Percentiles rank a stretch among this genome's conserved stretches.
Evolutionary conservation across 306 rosid species (phyloP).

Genomic region (Prunus davidiana): DNA sequence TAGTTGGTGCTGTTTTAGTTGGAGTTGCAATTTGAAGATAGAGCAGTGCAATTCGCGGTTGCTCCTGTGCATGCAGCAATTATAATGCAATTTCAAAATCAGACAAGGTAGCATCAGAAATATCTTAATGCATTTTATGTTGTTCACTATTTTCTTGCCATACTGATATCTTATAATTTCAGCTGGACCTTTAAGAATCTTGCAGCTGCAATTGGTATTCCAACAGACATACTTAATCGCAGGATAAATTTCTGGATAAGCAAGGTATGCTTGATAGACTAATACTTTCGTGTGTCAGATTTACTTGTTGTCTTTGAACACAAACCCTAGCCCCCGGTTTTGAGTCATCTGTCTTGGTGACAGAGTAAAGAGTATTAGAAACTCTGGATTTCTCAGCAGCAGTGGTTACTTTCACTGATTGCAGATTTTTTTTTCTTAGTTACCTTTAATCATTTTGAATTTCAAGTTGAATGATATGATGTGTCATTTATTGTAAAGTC

Average conservation of each 20-base stretch:
- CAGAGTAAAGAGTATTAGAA: background rate
- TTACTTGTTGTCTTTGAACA: background rate
- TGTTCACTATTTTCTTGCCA: slow-evolving; percentile 2
- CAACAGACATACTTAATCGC: slow-evolving; percentile 56
- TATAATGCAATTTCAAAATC: slow-evolving; percentile 78
- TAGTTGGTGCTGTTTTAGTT: slow-evolving; percentile 41
- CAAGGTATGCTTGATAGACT: slow-evolving; percentile 50
- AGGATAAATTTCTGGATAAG: slow-evolving; percentile 87
- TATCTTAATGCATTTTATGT: slow-evolving; percentile 6
- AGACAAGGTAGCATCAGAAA: slow-evolving; percentile 48
- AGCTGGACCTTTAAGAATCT: slow-evolving; percentile 81
- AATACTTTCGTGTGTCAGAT: background rate
- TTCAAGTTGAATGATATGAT: too few relatives aligned
- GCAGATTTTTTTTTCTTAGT: background rate
- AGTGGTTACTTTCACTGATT: slow-evolving; percentile 6
- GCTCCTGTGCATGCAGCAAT: slow-evolving; percentile 85
- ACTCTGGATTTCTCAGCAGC: slow-evolving; percentile 1
- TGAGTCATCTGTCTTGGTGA: background rate
- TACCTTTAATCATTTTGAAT: background rate
- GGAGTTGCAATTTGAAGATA: slow-evolving; percentile 90
- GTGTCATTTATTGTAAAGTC: background rate
- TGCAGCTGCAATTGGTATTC: slow-evolving; percentile 38
- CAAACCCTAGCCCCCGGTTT: background rate
- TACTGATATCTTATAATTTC: slow-evolving; percentile 32
- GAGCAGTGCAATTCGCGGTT: slow-evolving; percentile 71